Evolutionary conservation across 1,139 yeast species (phyloP).

Genomic region (Kodamaea sp.): DNA sequence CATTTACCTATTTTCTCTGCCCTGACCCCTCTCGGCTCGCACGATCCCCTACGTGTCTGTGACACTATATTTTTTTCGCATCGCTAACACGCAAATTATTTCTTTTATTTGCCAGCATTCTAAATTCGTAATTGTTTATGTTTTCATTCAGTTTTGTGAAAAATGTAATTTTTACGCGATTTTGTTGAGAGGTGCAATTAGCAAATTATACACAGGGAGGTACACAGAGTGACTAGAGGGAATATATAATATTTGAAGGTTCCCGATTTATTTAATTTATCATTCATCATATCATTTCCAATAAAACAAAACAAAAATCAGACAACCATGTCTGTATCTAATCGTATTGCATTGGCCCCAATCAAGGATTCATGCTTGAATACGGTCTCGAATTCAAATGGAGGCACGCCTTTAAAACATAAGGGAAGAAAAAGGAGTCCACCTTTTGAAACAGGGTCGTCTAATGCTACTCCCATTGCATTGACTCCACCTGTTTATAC

Average conservation of each 20-base stretch:
- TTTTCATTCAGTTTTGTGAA: constrained; percentile 3
- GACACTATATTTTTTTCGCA: too few relatives aligned
- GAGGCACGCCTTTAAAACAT: constrained; percentile 10
- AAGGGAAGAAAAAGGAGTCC: constrained; percentile 10
- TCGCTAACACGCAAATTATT: neutral
- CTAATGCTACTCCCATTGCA: constrained; percentile 5
- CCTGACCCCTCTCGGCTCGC: too few relatives aligned
- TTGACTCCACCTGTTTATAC: constrained; percentile 6
- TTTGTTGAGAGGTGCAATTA: neutral
- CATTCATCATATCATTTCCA: too few relatives aligned
- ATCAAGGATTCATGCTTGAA: constrained; percentile 31
- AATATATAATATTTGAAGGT: neutral
- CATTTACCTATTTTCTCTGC: too few relatives aligned
- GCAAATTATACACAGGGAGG: neutral
- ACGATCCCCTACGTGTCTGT: too few relatives aligned
- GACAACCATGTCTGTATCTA: constrained; percentile 11
- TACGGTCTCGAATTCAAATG: constrained; percentile 16
- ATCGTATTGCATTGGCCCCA: constrained; percentile 39
- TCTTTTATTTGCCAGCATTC: neutral
- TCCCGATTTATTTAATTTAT: too few relatives aligned
- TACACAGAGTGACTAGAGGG: neutral
- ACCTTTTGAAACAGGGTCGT: constrained; percentile 3
- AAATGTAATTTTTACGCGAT: constrained; percentile 6
- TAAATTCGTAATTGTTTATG: constrained; percentile 2
- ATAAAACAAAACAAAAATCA: too few relatives aligned